These are phyloP conservation scores for Metarhizium album DNA, from an alignment of 2,329 filamentous ascomycete species.

Conservation along the genomic window DNA sequence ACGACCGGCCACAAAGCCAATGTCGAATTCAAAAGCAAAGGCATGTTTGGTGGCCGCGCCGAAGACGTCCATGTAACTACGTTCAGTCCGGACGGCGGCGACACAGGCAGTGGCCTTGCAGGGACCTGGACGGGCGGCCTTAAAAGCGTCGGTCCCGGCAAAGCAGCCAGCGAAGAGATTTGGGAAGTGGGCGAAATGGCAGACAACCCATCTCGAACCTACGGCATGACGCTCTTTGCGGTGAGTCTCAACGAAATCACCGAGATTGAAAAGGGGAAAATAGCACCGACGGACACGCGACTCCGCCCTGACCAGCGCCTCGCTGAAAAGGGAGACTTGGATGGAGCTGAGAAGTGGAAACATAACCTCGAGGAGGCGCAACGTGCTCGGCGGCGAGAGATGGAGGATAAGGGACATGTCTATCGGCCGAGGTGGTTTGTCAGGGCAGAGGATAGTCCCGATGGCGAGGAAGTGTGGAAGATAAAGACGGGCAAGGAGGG, in stretches of 20 bases:
- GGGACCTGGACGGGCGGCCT: conserved; percentile 82
- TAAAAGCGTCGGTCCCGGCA: conserved; percentile 52
- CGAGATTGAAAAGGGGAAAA: conserved; percentile 57
- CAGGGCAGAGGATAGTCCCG: conserved; percentile 47
- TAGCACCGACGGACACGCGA: conserved; percentile 74
- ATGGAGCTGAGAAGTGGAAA: conserved; percentile 77
- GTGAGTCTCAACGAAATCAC: conserved; percentile 84
- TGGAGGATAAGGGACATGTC: conserved; percentile 64
- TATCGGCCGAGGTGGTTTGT: conserved; percentile 80
- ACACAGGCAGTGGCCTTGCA: conserved; percentile 55
- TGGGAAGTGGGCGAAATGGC: conserved; percentile 75
- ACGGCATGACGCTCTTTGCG: conserved; percentile 81
- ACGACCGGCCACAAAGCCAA: conserved; percentile 70
- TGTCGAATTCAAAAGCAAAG: conserved; percentile 87
- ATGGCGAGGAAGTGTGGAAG: conserved; percentile 61
- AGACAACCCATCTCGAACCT: conserved; percentile 66
- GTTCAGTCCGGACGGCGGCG: conserved; percentile 53
- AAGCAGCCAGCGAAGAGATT: conserved; percentile 52
- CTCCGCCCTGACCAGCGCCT: conserved; percentile 81
- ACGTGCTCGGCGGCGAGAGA: conserved; percentile 57
- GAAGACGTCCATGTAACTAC: conserved; percentile 79
- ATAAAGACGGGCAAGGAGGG: conserved; percentile 72
- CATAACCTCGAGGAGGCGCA: conserved; percentile 77
- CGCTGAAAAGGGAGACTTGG: conserved; percentile 70
- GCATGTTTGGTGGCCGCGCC: conserved; percentile 91